Conservation (phyloP, 2,329 filamentous ascomycete genomes). For the Aspergillus ochraceoroseus region DNA sequence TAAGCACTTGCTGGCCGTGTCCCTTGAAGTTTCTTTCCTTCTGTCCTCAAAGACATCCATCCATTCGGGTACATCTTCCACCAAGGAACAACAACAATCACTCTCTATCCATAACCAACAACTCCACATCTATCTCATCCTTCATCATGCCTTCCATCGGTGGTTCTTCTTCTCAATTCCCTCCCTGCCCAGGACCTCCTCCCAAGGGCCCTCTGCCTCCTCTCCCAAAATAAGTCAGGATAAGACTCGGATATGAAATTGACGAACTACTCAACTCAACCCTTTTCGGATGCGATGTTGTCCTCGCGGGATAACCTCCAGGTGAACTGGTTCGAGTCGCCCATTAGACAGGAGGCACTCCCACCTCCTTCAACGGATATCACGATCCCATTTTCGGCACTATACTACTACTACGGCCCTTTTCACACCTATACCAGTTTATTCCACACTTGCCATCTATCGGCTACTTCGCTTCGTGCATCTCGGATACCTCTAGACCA, state of each 20-base stretch:
- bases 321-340: constrained; percentile 18
- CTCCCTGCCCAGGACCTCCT: constrained; percentile 39
- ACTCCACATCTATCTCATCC: constrained; percentile 4
- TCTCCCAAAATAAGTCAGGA: constrained; percentile 34
- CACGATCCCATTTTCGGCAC: constrained; percentile 31
- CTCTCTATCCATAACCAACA: constrained; percentile 8
- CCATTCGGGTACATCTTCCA: not conserved
- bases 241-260: constrained; percentile 28
- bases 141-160: constrained; percentile 37
- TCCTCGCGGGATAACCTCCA: constrained; percentile 4
- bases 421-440: constrained; percentile 17
- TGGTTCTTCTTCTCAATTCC: constrained; percentile 34
- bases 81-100: too few species aligned
- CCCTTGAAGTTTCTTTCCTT: constrained; percentile 9
- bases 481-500: constrained; percentile 10
- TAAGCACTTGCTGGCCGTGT: constrained; percentile 19
- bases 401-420: constrained; percentile 26
- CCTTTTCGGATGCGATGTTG: constrained; percentile 21
- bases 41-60: constrained; percentile 8
- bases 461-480: constrained; percentile 7
- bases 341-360: constrained; percentile 20
- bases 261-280: constrained; percentile 29
- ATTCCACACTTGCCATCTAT: constrained; percentile 8
- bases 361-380: constrained; percentile 31
- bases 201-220: constrained; percentile 40